phyloP scores from a whole-genome alignment of 2,329 filamentous ascomycete genomes.

The Arachnomyces sp. region DNA sequence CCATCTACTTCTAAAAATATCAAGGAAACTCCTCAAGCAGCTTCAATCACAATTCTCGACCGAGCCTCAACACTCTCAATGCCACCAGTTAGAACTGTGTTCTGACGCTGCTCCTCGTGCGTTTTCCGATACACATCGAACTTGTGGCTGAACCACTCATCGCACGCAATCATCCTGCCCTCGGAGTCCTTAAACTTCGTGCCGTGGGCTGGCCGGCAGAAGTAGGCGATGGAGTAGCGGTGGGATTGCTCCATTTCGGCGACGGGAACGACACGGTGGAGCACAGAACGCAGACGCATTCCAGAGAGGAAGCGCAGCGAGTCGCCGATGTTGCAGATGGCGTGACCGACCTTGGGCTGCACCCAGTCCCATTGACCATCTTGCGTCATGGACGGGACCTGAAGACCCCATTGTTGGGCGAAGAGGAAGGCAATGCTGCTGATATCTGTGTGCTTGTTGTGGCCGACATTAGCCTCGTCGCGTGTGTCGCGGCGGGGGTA shows the following conservation, averaged over 20 bases:
- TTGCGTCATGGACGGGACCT: conserved; percentile 14
- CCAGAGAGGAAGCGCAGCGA: conserved; percentile 18
- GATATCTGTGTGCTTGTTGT: conserved; percentile 23
- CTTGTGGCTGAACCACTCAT: conserved; percentile 3
- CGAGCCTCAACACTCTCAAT: conserved; percentile 1
- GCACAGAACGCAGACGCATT: conserved; percentile 10
- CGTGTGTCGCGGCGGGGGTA: conserved; percentile 7
- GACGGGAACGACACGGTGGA: conserved; percentile 19
- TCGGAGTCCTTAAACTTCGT: conserved; percentile 11
- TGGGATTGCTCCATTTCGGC: conserved; percentile 7
- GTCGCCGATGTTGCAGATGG: conserved; percentile 30
- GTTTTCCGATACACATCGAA: conserved; percentile 3
- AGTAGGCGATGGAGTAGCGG: conserved; percentile 18
- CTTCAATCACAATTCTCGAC: too few relatives aligned
- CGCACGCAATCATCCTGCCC: conserved; percentile 1
- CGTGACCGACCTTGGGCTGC: conserved; percentile 19
- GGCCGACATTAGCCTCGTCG: conserved; percentile 11
- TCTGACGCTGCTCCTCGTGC: conserved; percentile 4
- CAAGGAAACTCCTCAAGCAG: too few relatives aligned
- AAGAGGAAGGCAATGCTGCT: conserved; percentile 24
- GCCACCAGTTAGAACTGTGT: conserved; percentile 4
- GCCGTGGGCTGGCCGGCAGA: conserved; percentile 15
- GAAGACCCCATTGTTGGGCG: conserved; percentile 23
- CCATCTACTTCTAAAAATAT: too few relatives aligned
- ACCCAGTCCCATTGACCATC: conserved; percentile 18